A percentile compares a stretch with the other conserved stretches of the same genome.
Conservation (phyloP, 495 filamentous ascomycete genomes). For the Podospora didyma region DNA sequence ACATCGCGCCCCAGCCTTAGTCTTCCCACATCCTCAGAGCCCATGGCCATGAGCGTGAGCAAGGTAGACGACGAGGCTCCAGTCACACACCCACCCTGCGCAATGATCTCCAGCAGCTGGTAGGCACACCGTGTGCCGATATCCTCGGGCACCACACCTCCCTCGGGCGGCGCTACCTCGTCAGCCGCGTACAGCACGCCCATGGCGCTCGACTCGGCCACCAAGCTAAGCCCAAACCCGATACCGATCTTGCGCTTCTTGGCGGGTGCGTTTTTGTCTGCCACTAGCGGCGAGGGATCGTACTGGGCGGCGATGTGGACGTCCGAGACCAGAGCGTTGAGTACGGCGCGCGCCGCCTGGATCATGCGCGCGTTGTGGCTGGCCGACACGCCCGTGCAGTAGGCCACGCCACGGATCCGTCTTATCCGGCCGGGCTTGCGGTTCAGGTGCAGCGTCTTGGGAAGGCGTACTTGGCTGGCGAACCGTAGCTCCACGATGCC, state of each 20-base stretch:
- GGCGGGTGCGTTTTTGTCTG: constrained; percentile 52
- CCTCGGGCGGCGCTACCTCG: constrained; percentile 71
- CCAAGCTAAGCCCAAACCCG: constrained; percentile 84
- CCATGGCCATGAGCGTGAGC: constrained; percentile 94
- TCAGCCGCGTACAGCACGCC: constrained; percentile 85
- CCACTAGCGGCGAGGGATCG: constrained; percentile 68
- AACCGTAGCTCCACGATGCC: constrained; percentile 91
- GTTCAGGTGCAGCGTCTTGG: constrained; percentile 92
- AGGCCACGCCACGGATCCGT: constrained; percentile 86
- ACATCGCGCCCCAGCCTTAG: constrained; percentile 67
- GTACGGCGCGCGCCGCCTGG: constrained; percentile 76
- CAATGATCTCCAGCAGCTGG: constrained; percentile 80
- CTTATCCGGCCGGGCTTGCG: constrained; percentile 75
- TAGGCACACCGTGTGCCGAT: constrained; percentile 82
- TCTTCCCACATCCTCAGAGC: constrained; percentile 59
- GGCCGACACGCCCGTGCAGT: constrained; percentile 81
- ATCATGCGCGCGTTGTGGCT: constrained; percentile 96
- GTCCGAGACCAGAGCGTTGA: constrained; percentile 81
- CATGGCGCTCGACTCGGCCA: constrained; percentile 80
- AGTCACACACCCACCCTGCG: constrained; percentile 76
- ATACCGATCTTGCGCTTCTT: constrained; percentile 52
- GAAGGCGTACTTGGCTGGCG: constrained; percentile 83
- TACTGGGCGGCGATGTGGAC: constrained; percentile 71
- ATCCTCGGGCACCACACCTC: constrained; percentile 83
- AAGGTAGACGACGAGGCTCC: constrained; percentile 63